Evolutionary conservation across 768 basidiomycete species (phyloP), one percentile per base, ranked within the genome.

Genomic region (Russula vinacea): DNA sequence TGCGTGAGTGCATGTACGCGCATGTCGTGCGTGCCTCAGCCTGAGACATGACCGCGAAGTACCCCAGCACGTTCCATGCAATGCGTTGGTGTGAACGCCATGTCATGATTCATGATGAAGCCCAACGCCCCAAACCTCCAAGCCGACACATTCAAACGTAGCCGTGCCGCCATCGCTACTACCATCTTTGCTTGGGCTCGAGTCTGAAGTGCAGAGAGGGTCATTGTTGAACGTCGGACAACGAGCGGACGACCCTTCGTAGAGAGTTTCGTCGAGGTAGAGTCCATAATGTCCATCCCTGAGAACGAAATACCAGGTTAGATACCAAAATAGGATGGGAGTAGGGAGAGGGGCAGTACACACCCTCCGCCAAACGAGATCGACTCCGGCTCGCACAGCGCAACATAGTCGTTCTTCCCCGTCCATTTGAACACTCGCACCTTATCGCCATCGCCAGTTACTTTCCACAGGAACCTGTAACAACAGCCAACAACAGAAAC

Each of bases 361-460:
- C 66, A 94, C 93, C 95, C 95, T 69, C 95, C 95, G 14, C 94
- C 95, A 71, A 96, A 92, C 1, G 92, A 92, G 64, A 97, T 79
- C 68, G 83, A 92, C 17, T 81, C 84, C 0, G 83, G 76, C 70
- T 95, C 91, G 74, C 92, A 94, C 8, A 96, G 79, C 24, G 91
- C 86, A 45, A 97, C 88, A 70, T 98, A 98, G 58, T 88, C 87
- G 72, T 98, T 99, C 73, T 77, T 84, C 3, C 93, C 94, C 0
- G 94, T 95, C 86, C 90, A 90, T 55, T 81, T 84, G 77, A 83
- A 94, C 33, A 91, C 81, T 32, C 84, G 77, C 47, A 94, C 70
- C 5, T 73, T 74, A 5, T 72, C 74, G 24, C 62, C 74, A 37
- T 76, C 74, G 24, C 62, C 74, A 37, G 76, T 73, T 67, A 84